These are phyloP conservation scores for Schizosaccharomyces cryophilus DNA, from an alignment of 805 yeast genomes.

Conservation along the genomic window DNA sequence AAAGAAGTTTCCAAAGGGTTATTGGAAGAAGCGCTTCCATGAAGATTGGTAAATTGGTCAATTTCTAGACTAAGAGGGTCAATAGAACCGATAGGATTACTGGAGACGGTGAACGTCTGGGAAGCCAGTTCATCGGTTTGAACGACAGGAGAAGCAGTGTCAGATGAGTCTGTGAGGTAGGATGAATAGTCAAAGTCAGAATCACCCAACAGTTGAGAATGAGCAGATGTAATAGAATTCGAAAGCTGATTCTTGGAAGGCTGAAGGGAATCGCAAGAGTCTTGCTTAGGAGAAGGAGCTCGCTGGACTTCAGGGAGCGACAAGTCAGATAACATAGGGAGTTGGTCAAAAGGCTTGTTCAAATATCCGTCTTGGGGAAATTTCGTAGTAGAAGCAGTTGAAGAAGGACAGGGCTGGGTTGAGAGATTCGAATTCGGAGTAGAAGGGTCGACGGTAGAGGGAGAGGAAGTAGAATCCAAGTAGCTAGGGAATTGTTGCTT, in stretches of 20 bases:
- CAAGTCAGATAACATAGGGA: no score
- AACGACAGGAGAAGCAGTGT: not conserved
- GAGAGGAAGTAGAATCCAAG: not conserved
- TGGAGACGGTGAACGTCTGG: no score
- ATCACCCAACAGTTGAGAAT: not conserved
- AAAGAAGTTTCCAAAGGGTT: not conserved
- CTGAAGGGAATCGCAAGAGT: not conserved
- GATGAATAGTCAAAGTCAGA: not conserved
- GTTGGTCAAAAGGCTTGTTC: no score
- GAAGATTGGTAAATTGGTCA: not conserved
- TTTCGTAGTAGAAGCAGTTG: not conserved
- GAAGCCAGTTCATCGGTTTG: not conserved
- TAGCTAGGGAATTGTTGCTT: no score
- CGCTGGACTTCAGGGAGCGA: no score
- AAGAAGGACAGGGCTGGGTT: not conserved
- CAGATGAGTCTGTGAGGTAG: not conserved
- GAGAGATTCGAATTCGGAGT: not conserved
- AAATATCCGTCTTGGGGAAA: no score
- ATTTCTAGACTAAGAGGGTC: not conserved
- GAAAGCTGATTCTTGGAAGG: not conserved
- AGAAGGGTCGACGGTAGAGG: not conserved
- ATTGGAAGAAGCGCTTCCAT: not conserved
- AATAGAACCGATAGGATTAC: not conserved
- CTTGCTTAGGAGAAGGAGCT: not conserved
- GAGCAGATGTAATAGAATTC: no score